A percentile compares a stretch with the other conserved stretches of the same genome.
Conservation (phyloP, 192 early-diverging fungal genomes). For the Coemansia sp. region DNA sequence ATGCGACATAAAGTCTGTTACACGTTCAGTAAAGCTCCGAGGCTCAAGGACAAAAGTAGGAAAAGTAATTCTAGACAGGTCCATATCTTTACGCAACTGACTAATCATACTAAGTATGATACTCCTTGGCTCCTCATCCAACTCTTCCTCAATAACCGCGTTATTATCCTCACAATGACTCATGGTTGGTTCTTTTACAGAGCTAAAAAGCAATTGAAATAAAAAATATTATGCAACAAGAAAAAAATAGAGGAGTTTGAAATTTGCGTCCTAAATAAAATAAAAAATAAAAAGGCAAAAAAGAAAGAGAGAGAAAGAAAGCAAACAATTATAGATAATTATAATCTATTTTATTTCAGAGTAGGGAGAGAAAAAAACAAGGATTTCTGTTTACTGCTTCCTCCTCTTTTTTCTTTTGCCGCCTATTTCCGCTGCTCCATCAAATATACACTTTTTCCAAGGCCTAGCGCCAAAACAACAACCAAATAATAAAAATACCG, state of each 20-base stretch:
- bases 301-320: neutral
- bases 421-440: too few relatives aligned
- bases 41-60: conserved; percentile 96
- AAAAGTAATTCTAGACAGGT: conserved; percentile 89
- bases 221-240: neutral
- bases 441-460: too few relatives aligned
- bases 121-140: conserved; percentile 74
- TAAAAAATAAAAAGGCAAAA: neutral
- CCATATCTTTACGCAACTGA: conserved; percentile 85
- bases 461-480: too few relatives aligned
- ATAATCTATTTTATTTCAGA: too few relatives aligned
- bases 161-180: conserved; percentile 25
- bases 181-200: conserved; percentile 7
- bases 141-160: conserved; percentile 66
- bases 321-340: neutral
- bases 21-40: conserved; percentile 87
- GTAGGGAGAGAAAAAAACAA: too few relatives aligned
- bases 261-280: neutral
- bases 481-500: too few relatives aligned
- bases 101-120: conserved; percentile 85
- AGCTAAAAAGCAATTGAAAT: neutral
- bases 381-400: too few relatives aligned
- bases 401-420: too few relatives aligned
- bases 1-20: conserved; percentile 95
- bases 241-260: neutral